Evolutionary conservation across 768 basidiomycete genomes (phyloP), one percentile per base, ranked within the genome.

Genomic region (Agrocybe pediades): DNA sequence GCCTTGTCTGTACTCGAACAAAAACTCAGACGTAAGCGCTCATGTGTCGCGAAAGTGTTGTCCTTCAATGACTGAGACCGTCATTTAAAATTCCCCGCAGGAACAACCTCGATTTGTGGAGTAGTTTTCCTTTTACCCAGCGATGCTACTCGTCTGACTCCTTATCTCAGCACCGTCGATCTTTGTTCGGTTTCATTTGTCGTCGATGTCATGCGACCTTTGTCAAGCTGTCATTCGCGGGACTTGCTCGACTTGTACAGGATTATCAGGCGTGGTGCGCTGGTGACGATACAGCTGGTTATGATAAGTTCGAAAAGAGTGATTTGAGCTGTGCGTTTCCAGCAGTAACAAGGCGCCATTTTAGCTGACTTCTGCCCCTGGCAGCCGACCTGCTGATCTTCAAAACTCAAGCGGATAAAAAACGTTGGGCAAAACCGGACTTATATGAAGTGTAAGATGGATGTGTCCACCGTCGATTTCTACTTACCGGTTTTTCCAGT

Each of bases 161-260:
- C 8, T 26, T 27, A 33, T 25, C 26, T 42, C 49, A 92, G 91
- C 76, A 75, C 48, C 84, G 88, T 23, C 84, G 88, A 17, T 93
- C 92, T 2, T 70, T 90, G 19, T 89, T 92, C 66, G 92, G 90
- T 2, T 90, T 84, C 61, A 93, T 92, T 63, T 85, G 82, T 59
- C 86, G 91, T 43, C 79, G 92, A 36, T 91, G 88, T 64, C 86
- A 80, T 55, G 77, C 90, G 45, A 86, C 80, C 60, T 92, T 87
- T 68, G 64, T 81, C 60, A 92, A 92, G 64, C 73, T 94, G 2
- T 89, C 91, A 0, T 92, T 87, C 59, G 77, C 79, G 43, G 90
- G 87, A 9, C 75, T 88, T n/a, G 74, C 79, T 46, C 81, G 82
- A 59, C 76, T 93, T 29, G 83, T 84, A 59, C 68, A 72, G 44